These are phyloP conservation scores for Marvania coccoides DNA, from an alignment of 139 green algal species.

Conservation along the genomic window DNA sequence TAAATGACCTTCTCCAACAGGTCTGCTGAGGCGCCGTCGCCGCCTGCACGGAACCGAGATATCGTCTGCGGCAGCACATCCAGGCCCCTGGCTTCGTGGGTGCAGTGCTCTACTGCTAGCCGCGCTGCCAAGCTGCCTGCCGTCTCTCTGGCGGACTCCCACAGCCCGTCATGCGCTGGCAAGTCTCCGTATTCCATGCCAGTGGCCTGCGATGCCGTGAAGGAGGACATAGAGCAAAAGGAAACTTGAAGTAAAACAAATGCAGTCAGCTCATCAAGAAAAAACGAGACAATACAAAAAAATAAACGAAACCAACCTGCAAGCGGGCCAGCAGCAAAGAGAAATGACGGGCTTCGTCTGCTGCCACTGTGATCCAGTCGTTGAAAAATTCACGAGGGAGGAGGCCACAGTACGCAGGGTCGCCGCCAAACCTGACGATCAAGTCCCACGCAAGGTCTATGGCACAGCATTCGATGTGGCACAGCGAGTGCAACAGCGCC, in stretches of 20 bases:
- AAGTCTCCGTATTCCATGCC: constrained; percentile 26
- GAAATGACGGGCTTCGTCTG: constrained; percentile 84
- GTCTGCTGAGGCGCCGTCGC: constrained; percentile 53
- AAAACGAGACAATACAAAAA: too few species aligned
- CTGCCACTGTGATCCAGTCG: constrained; percentile 77
- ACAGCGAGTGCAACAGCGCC: constrained; percentile 39
- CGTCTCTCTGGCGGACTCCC: constrained; percentile 71
- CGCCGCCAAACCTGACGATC: constrained; percentile 66
- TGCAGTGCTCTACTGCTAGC: constrained; percentile 86
- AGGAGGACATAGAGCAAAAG: too few species aligned
- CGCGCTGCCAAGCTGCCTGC: constrained; percentile 40
- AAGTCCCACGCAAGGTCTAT: constrained; percentile 83
- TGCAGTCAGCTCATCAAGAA: too few species aligned
- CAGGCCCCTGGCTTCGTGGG: constrained; percentile 76
- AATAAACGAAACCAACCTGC: too few species aligned
- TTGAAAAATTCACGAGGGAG: constrained; percentile 66
- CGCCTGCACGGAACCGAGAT: constrained; percentile 54
- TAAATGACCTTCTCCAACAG: constrained; percentile 72
- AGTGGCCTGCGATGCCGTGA: too few species aligned
- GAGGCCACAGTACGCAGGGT: constrained; percentile 14
- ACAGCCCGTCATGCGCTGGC: constrained; percentile 80
- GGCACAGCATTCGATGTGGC: constrained; percentile 77
- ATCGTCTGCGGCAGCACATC: constrained; percentile 89
- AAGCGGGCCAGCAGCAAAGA: constrained; percentile 43
- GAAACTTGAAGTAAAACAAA: too few species aligned